Evolutionary conservation across 768 basidiomycete species (phyloP).

Genomic region (Trichaptum fuscoviolaceum): DNA sequence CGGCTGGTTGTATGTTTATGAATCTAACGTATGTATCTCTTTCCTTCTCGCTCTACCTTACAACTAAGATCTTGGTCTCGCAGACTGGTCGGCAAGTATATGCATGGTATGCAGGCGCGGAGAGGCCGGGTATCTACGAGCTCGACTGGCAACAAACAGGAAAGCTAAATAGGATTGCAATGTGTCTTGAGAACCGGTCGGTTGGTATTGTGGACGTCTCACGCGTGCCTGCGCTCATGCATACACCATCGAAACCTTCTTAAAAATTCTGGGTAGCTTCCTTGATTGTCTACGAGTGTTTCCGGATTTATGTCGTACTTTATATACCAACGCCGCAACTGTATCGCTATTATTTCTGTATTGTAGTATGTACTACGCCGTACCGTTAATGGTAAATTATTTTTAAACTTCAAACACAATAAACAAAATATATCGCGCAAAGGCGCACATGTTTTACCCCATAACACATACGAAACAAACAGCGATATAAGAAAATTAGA

Average conservation of each 20-base stretch:
- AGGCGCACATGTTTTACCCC: no score
- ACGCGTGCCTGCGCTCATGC: slow-evolving; percentile 32
- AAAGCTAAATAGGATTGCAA: slow-evolving; percentile 53
- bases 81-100: slow-evolving; percentile 44
- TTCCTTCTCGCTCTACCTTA: background rate
- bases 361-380: background rate
- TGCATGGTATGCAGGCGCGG: slow-evolving; percentile 57
- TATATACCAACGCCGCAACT: background rate
- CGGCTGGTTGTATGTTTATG: slow-evolving; percentile 69
- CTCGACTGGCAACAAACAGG: slow-evolving; percentile 65
- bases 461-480: no score
- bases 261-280: background rate
- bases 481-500: no score
- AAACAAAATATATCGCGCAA: background rate
- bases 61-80: background rate
- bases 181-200: slow-evolving; percentile 61
- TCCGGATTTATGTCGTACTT: background rate
- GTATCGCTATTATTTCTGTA: background rate
- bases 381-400: background rate
- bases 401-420: background rate
- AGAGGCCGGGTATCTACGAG: slow-evolving; percentile 67
- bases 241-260: background rate
- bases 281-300: background rate
- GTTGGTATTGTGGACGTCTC: slow-evolving; percentile 65
- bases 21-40: slow-evolving; percentile 47